Evolutionary conservation across 2,329 filamentous ascomycete species (phyloP).

Genomic region (Clarireedia monteithiana): DNA sequence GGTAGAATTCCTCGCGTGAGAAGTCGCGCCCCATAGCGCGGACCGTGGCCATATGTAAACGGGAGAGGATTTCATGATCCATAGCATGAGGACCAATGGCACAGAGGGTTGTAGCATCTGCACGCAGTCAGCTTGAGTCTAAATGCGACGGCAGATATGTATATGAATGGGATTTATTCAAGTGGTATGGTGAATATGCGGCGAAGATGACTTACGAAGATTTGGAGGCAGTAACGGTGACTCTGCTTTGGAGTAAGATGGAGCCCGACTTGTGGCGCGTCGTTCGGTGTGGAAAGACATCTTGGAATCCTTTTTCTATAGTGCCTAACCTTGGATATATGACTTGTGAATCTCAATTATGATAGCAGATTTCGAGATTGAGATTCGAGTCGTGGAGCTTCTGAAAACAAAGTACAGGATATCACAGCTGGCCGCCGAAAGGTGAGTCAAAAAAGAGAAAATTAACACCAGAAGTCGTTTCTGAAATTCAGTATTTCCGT

Average conservation of each 20-base stretch:
- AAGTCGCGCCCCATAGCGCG: slow-evolving; percentile 2
- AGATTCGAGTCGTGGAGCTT: too few relatives aligned
- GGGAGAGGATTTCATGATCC: slow-evolving; percentile 3
- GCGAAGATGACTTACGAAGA: neutral
- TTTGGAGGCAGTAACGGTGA: neutral
- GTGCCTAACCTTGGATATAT: too few relatives aligned
- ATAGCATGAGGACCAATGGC: slow-evolving; percentile 3
- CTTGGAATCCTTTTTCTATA: neutral
- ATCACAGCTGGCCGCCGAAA: too few relatives aligned
- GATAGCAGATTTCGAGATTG: too few relatives aligned
- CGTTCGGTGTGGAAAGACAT: neutral
- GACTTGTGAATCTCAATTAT: too few relatives aligned
- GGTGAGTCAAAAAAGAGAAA: too few relatives aligned
- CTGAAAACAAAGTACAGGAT: too few relatives aligned
- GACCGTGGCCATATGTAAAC: neutral
- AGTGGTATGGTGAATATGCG: neutral
- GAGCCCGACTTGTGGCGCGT: neutral
- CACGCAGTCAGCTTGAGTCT: too few relatives aligned
- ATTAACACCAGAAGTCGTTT: too few relatives aligned
- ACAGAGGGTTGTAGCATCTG: slow-evolving; percentile 6
- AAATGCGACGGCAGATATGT: too few relatives aligned
- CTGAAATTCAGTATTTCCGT: too few relatives aligned
- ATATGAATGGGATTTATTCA: neutral
- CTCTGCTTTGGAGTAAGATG: neutral
- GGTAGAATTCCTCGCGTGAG: slow-evolving; percentile 6